phyloP scores from a whole-genome alignment of 371 early-diverging fungal genomes.

The Mortierella sp. region DNA sequence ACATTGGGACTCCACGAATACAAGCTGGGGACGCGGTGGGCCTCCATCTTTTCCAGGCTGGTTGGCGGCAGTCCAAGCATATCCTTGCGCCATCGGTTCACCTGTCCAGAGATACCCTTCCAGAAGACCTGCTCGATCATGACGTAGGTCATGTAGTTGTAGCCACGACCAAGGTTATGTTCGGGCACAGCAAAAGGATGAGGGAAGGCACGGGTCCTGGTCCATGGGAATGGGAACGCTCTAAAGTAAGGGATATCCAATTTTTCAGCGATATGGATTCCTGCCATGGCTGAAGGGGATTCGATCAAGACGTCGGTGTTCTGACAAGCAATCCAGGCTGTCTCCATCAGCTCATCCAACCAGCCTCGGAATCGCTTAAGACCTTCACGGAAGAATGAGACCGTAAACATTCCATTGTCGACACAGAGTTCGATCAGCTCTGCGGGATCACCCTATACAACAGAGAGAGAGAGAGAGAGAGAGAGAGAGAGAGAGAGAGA shows the following conservation, averaged over 20 bases:
- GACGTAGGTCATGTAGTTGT: slow-evolving; percentile 85
- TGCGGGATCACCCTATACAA: slow-evolving; percentile 56
- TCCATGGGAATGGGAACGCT: slow-evolving; percentile 88
- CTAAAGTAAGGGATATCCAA: slow-evolving; percentile 78
- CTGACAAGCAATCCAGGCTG: slow-evolving; percentile 80
- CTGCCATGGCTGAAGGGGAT: slow-evolving; percentile 82
- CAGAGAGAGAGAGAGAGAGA: neutral
- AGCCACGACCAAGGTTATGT: slow-evolving; percentile 70
- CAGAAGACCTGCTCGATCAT: slow-evolving; percentile 83
- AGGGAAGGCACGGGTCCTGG: slow-evolving; percentile 81
- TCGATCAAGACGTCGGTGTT: slow-evolving; percentile 81
- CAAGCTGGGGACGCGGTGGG: slow-evolving; percentile 74
- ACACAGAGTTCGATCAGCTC: slow-evolving; percentile 70
- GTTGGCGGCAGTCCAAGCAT: slow-evolving; percentile 64
- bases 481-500: neutral
- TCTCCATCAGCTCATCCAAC: slow-evolving; percentile 75
- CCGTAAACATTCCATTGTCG: slow-evolving; percentile 80
- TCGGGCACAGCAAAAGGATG: slow-evolving; percentile 85
- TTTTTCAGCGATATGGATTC: slow-evolving; percentile 83
- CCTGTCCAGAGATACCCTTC: slow-evolving; percentile 71
- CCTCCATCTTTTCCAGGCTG: slow-evolving; percentile 65
- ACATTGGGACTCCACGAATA: slow-evolving; percentile 80
- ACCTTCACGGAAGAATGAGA: slow-evolving; percentile 75
- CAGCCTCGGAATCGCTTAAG: slow-evolving; percentile 76
- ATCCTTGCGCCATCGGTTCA: slow-evolving; percentile 74